phyloP scores from a whole-genome alignment of 345 rosid genomes.

The Syzygium aqueum region DNA sequence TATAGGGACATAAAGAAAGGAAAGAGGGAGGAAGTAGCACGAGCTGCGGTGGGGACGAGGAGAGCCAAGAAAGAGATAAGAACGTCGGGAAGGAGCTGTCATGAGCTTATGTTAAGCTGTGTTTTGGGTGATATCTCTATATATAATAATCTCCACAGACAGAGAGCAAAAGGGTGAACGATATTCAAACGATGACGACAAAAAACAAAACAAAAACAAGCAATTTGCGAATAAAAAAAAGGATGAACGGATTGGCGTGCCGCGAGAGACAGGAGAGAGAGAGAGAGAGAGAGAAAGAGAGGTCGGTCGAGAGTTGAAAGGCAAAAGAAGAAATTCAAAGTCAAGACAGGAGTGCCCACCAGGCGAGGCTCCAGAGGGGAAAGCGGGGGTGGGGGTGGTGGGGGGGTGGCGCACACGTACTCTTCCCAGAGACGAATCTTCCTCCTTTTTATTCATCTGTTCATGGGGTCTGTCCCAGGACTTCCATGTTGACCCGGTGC shows the following conservation, averaged over 20 bases:
- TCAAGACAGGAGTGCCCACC: not conserved
- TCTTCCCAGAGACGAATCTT: too few relatives aligned
- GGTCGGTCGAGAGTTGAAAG: not conserved
- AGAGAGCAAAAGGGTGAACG: not conserved
- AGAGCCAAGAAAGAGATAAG: not conserved
- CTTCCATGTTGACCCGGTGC: not conserved
- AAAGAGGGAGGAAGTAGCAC: constrained; percentile 1
- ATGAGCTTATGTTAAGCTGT: not conserved
- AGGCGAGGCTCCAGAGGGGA: not conserved
- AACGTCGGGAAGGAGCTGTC: not conserved
- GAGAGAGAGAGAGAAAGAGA: not conserved
- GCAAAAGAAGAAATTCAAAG: not conserved
- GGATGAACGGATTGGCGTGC: not conserved
- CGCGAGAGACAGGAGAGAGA: not conserved
- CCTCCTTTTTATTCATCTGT: not conserved
- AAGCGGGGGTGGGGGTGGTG: not conserved
- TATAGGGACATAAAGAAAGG: not conserved
- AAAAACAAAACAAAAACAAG: not conserved
- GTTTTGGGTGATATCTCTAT: not conserved
- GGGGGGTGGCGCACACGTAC: not conserved
- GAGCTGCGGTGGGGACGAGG: not conserved
- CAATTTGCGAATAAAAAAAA: not conserved
- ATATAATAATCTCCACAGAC: not conserved
- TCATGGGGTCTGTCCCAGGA: not conserved
- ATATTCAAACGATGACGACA: not conserved